These are phyloP conservation scores for Rhizopogon salebrosus DNA, from an alignment of 768 basidiomycete genomes.

Conservation along the genomic window DNA sequence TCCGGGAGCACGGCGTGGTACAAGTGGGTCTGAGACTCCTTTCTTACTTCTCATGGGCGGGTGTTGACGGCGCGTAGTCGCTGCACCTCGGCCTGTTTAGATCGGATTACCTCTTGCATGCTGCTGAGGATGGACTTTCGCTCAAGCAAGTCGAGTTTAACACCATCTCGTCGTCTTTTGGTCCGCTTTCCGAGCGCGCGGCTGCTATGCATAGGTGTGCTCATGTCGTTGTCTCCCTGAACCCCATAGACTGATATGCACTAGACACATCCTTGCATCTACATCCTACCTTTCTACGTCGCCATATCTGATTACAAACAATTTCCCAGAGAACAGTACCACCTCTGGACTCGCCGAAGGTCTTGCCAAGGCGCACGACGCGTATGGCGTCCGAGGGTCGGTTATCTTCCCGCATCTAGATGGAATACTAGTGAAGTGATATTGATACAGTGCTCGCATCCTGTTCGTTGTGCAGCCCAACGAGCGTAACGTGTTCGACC, in stretches of 20 bases:
- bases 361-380: constrained; percentile 72
- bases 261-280: constrained; percentile 60
- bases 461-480: constrained; percentile 86
- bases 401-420: constrained; percentile 4
- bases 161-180: constrained; percentile 92
- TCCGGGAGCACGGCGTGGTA: constrained; percentile 57
- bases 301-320: constrained; percentile 43
- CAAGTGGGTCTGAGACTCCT: constrained; percentile 38
- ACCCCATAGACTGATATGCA: neutral
- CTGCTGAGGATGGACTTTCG: constrained; percentile 29
- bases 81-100: constrained; percentile 88
- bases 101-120: constrained; percentile 90
- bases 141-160: constrained; percentile 99
- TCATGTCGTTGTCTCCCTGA: neutral
- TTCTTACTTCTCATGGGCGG: neutral
- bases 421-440: neutral
- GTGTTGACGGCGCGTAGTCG: constrained; percentile 41
- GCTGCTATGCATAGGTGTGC: constrained; percentile 73
- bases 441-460: constrained; percentile 42
- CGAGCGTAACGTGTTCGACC: constrained; percentile 95
- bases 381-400: constrained; percentile 58
- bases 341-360: constrained; percentile 67
- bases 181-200: constrained; percentile 62
- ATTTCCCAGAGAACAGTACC: constrained; percentile 73
- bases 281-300: constrained; percentile 66